These are phyloP conservation scores for Acer yangbiense DNA, from an alignment of 345 rosid species.

Conservation along the genomic window DNA sequence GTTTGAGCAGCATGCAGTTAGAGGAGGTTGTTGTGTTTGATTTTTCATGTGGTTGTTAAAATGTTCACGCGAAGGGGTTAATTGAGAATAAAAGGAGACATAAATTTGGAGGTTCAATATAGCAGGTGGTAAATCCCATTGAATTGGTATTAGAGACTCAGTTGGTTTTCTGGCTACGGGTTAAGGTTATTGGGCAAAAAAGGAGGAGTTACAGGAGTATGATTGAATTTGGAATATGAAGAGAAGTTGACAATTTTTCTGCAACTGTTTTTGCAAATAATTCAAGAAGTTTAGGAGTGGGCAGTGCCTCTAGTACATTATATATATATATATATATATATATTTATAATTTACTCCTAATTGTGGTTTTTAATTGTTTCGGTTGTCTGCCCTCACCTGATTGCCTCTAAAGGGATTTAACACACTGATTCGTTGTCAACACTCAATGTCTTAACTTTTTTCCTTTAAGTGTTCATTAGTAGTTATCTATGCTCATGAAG, in stretches of 20 bases:
- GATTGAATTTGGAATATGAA: too few relatives aligned
- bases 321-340: too few relatives aligned
- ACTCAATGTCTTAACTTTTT: not conserved
- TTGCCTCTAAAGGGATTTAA: not conserved
- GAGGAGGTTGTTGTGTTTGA: not conserved
- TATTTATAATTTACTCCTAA: not conserved
- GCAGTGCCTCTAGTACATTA: not conserved
- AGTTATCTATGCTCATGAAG: conserved; percentile 5
- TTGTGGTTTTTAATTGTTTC: conserved; percentile 2
- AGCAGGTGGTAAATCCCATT: not conserved
- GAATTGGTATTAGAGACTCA: not conserved
- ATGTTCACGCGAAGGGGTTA: not conserved
- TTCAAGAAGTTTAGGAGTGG: conserved; percentile 1
- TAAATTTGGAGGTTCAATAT: not conserved
- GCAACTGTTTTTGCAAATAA: not conserved
- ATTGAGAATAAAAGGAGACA: not conserved
- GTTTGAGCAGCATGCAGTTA: not conserved
- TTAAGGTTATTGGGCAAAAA: not conserved
- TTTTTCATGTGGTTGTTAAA: not conserved
- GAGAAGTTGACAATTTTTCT: not conserved
- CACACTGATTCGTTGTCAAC: not conserved
- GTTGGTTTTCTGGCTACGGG: not conserved
- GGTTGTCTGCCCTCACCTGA: not conserved
- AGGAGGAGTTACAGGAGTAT: not conserved
- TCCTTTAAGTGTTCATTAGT: not conserved